phyloP scores from a whole-genome alignment of 371 early-diverging fungal species.

The Phascolomyces articulosus region DNA sequence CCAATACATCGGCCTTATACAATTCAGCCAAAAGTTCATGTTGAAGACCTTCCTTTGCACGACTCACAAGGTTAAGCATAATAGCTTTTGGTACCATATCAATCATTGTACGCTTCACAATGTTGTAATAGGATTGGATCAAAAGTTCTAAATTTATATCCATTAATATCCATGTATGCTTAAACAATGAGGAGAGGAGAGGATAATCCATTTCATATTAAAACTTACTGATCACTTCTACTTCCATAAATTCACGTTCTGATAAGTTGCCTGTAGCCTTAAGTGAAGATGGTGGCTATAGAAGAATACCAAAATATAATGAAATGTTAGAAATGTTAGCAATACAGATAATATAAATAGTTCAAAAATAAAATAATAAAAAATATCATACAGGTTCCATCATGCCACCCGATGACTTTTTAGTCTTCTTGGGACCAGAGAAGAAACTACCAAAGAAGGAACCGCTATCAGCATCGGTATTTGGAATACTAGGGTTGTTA shows the following conservation, averaged over 20 bases:
- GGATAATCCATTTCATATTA: too few relatives aligned
- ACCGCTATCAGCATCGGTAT: slow-evolving; percentile 52
- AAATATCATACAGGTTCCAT: slow-evolving; percentile 74
- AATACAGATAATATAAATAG: neutral
- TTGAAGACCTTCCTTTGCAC: slow-evolving; percentile 94
- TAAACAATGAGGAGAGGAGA: too few relatives aligned
- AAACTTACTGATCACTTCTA: slow-evolving; percentile 93
- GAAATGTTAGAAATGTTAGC: neutral
- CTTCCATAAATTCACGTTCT: slow-evolving; percentile 96
- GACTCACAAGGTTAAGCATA: slow-evolving; percentile 95
- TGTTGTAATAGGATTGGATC: slow-evolving; percentile 95
- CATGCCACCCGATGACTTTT: slow-evolving; percentile 48
- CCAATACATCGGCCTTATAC: slow-evolving; percentile 94
- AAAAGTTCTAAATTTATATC: slow-evolving; percentile 69
- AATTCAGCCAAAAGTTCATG: slow-evolving; percentile 94
- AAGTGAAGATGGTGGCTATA: slow-evolving; percentile 91
- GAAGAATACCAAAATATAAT: too few relatives aligned
- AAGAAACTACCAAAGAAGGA: slow-evolving; percentile 96
- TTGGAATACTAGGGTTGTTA: slow-evolving; percentile 12
- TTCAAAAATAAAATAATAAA: neutral
- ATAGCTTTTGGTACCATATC: slow-evolving; percentile 99
- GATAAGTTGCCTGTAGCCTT: slow-evolving; percentile 94
- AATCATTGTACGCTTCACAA: slow-evolving; percentile 96
- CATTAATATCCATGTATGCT: too few relatives aligned
- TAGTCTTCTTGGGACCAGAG: slow-evolving; percentile 74